Conservation (phyloP, 2,329 filamentous ascomycete genomes). For the Neonectria sp. region DNA sequence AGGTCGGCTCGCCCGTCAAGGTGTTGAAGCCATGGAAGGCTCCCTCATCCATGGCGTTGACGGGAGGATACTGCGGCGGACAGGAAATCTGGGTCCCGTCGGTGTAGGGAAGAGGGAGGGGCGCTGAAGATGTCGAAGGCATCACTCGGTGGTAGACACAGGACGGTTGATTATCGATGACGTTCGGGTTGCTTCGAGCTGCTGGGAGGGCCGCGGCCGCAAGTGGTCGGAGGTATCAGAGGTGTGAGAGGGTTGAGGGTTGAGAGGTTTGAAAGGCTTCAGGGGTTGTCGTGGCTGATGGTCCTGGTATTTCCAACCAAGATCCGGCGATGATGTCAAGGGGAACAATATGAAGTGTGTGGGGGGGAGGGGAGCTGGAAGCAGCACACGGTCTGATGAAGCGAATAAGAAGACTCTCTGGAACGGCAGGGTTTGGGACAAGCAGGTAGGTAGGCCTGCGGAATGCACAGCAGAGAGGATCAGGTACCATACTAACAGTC, state of each 20-base stretch:
- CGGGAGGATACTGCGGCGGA: background rate
- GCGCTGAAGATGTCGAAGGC: background rate
- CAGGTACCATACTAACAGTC: conserved; percentile 2
- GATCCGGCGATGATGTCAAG: background rate
- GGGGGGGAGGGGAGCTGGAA: no score
- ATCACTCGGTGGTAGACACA: background rate
- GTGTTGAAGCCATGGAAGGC: background rate
- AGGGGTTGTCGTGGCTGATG: background rate
- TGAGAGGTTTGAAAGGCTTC: no score
- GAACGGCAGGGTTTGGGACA: background rate
- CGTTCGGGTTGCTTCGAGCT: background rate
- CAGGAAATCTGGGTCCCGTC: background rate
- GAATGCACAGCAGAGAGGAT: background rate
- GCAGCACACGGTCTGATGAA: background rate
- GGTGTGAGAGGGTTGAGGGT: no score
- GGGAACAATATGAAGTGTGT: background rate
- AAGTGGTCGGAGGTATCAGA: background rate
- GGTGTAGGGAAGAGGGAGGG: background rate
- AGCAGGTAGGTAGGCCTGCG: background rate
- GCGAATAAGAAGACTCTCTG: background rate
- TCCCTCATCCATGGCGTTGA: background rate
- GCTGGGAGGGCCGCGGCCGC: background rate
- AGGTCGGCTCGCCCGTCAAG: background rate
- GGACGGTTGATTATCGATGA: background rate
- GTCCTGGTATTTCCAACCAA: no score